Conservation (phyloP, 495 filamentous ascomycete genomes). For the Neurospora sublineolata region DNA sequence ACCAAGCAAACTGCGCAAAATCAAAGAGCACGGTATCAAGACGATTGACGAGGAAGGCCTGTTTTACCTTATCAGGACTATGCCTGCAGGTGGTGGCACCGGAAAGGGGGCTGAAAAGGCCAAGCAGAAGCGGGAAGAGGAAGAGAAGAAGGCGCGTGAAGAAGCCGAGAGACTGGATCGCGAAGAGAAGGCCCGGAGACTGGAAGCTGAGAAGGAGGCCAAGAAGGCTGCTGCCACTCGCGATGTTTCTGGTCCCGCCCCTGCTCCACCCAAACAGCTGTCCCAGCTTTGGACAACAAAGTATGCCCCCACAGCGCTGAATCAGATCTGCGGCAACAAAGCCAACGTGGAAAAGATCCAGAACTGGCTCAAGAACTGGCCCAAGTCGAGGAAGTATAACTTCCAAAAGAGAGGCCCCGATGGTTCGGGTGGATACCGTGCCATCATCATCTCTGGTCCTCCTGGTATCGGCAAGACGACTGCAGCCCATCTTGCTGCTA, state of each 20-base stretch:
- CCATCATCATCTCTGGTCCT: constrained; percentile 86
- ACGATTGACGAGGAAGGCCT: constrained; percentile 90
- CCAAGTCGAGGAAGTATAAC: constrained; percentile 53
- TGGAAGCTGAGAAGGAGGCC: constrained; percentile 36
- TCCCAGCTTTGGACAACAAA: constrained; percentile 88
- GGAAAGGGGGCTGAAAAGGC: constrained; percentile 77
- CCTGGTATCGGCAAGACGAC: constrained; percentile 98
- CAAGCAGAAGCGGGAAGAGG: constrained; percentile 69
- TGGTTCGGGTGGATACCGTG: constrained; percentile 64
- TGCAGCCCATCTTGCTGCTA: constrained; percentile 86
- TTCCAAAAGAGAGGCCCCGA: constrained; percentile 76
- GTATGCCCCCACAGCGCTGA: constrained; percentile 74
- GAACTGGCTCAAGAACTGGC: constrained; percentile 75
- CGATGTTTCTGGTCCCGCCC: constrained; percentile 23
- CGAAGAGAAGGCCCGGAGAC: constrained; percentile 44
- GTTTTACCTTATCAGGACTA: constrained; percentile 69
- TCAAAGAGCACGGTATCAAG: constrained; percentile 62
- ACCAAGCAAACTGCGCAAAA: constrained; percentile 86
- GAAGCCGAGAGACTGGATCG: constrained; percentile 74
- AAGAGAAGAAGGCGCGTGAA: constrained; percentile 63
- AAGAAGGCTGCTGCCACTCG: constrained; percentile 34
- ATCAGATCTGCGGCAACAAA: constrained; percentile 95
- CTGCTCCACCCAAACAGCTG: constrained; percentile 35
- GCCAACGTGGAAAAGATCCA: constrained; percentile 78
- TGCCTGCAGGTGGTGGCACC: constrained; percentile 78